Base-by-base conservation (phyloP, 2,329 filamentous ascomycete species). In the Sarocladiaceae sp. region DNA sequence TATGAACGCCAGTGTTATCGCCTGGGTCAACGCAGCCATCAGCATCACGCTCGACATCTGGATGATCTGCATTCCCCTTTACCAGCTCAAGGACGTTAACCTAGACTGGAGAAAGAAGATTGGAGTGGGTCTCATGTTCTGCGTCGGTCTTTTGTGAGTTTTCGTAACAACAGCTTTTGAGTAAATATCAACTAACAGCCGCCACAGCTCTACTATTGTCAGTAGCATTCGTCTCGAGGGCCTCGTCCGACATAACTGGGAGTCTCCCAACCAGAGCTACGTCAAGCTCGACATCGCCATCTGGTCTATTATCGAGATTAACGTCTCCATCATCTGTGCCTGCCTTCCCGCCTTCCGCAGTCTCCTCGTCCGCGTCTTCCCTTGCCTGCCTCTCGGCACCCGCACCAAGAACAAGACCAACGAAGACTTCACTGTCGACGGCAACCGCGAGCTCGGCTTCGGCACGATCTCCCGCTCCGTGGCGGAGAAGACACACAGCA, bases 21-120 rank as follows among this genome's bases (percentile, higher is more conserved):
- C 60, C 0, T 78, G 72, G 69, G 63, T 69, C 26, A 70, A 74
- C 26, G 75, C 76, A 0, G 65, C 54, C n/a, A 66, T 76, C 43
- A 73, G 70, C 47, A 78, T 81, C 33, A 57, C 58, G 0, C 58
- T 76, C 18, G 76, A 80, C 47, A 10, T 73, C 2, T 70, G 69
- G 64, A 71, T 79, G 52, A 61, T 80, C 15, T 64, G 58, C 0
- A 58, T 80, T 3, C 75, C 77, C 0, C 52, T 76, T 4, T 65
- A 63, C 18, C 65, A 72, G 42, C 51, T 78, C 3, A 53, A 57
- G 19, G 45, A 55, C 0, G 59, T 76, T 3, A 62, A 67, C 3
- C 47, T 76, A 20, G 63, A 67, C 42, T 69, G 63, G 59, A 69
- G 64, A 51, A 73, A 71, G 56, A 76, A 73, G 57, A 31, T 69